Evolutionary conservation across 495 filamentous ascomycete species (phyloP), one percentile per base, ranked within the genome.

Genomic region (Aspergillus biplanus): DNA sequence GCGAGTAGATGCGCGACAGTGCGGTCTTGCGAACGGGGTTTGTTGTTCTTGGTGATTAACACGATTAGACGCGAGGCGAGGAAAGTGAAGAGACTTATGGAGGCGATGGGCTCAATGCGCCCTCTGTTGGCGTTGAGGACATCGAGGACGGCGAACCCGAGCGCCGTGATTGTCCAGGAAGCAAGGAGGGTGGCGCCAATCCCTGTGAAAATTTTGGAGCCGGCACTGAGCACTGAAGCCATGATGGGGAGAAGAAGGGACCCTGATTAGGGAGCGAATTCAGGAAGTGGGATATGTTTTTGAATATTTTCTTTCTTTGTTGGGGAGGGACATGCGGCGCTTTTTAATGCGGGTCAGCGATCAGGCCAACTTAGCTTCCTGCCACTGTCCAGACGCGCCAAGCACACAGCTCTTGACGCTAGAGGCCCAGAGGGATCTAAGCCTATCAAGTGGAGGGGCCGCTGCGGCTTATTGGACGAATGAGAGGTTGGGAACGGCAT

Each of bases 21-120:
- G 33, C 13, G 9, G 4, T 48, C 32, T 1, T 44, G 13, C 4
- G 61, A 59, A 6, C 63, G 58, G 9, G 33, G 33, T 9, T 9
- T 7, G 6, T n/a, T 18, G 5, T 37, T 56, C 21, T 27, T 27
- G 6, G 33, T 9, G 3, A 50, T 12, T 3, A 52, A 50, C 1
- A 67, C 56, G 3, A 65, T 11, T 0, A 70, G 35, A 9, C 68
- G 65, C 21, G 61, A 60, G 21, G 58, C 33, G 11, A 70, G 56
- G n/a, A 63, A 70, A 12, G 68, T 70, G 44, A 70, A 56, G 9
- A 70, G 65, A 37, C 68, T 70, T 59, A 63, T 59, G n/a, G 68
- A 67, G 44, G 60, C 57, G 59, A 58, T 49, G 39, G 54, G 48
- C 34, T 64, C 50, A 53, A 67, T 55, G 15, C 58, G 15, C 32